Percentiles rank a stretch among this genome's conserved stretches.
Conservation (phyloP, 176 grass and related monocot genomes). For the Oropetium thomaeum region DNA sequence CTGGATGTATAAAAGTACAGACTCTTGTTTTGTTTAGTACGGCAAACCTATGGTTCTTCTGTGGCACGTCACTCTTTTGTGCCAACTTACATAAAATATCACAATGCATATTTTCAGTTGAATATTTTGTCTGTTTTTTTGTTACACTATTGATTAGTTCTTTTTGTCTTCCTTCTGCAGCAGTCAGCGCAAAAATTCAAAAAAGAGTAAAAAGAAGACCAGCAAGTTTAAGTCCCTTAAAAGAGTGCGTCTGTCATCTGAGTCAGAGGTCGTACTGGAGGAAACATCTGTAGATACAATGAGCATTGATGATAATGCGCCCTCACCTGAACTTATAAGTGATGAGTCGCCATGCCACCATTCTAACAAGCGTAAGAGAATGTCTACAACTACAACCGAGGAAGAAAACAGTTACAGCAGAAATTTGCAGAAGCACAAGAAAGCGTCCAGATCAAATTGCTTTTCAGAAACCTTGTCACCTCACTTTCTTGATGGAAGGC, state of each 20-base stretch:
- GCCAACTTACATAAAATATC: not conserved
- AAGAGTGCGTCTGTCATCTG: conserved; percentile 66
- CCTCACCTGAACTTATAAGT: conserved; percentile 66
- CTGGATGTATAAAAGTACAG: not conserved
- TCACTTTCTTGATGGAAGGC: conserved; percentile 37
- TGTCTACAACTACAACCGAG: conserved; percentile 34
- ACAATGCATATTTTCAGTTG: not conserved
- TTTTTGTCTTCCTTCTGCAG: conserved; percentile 21
- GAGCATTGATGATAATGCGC: conserved; percentile 65
- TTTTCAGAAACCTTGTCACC: conserved; percentile 40
- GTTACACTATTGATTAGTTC: conserved; percentile 13
- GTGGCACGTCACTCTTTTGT: not conserved
- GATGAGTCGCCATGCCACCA: conserved; percentile 53
- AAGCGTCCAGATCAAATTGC: conserved; percentile 47
- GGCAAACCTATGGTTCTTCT: not conserved
- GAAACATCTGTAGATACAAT: conserved; percentile 65
- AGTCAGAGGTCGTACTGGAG: conserved; percentile 57
- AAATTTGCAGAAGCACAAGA: conserved; percentile 76
- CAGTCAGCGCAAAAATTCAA: conserved; percentile 59
- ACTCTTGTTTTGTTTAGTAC: conserved; percentile 9
- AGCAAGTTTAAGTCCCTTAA: conserved; percentile 88
- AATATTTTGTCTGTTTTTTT: conserved; percentile 1
- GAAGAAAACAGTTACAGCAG: conserved; percentile 58
- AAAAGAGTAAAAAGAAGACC: conserved; percentile 77
- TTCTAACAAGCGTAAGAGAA: conserved; percentile 72